Evolutionary conservation across 495 filamentous ascomycete genomes (phyloP).

Genomic region (Xylaria nigripes): DNA sequence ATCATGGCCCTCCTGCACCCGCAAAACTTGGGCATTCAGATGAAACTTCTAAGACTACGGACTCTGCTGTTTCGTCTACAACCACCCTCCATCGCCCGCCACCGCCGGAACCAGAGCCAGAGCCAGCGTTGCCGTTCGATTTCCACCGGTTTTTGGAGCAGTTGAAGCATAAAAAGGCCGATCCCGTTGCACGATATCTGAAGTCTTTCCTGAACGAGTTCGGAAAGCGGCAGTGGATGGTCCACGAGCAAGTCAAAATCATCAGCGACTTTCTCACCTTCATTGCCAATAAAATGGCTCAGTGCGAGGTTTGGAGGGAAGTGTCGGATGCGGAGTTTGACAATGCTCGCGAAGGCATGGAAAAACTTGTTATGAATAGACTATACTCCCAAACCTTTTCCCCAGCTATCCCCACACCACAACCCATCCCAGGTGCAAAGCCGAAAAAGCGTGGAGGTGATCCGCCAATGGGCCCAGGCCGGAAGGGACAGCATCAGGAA

Average conservation of each 20-base stretch:
- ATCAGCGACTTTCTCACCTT: constrained; percentile 96
- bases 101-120: constrained; percentile 79
- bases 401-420: constrained; percentile 75
- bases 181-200: constrained; percentile 91
- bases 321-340: constrained; percentile 97
- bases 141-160: constrained; percentile 97
- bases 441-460: constrained; percentile 61
- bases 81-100: constrained; percentile 58
- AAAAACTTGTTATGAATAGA: constrained; percentile 99
- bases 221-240: constrained; percentile 98
- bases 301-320: constrained; percentile 93
- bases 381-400: constrained; percentile 96
- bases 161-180: constrained; percentile 86
- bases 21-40: constrained; percentile 41
- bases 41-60: constrained; percentile 20
- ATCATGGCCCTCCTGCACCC: constrained; percentile 42
- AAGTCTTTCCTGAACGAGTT: constrained; percentile 93
- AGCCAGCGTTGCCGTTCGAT: constrained; percentile 86
- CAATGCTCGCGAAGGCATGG: constrained; percentile 97
- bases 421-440: constrained; percentile 61
- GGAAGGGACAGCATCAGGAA: constrained; percentile 93
- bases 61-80: constrained; percentile 42
- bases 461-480: constrained; percentile 65
- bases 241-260: constrained; percentile 98
- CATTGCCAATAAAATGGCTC: constrained; percentile 97